Base-by-base conservation (phyloP, 176 grass and related monocot genomes). In the Thalia dealbata region DNA sequence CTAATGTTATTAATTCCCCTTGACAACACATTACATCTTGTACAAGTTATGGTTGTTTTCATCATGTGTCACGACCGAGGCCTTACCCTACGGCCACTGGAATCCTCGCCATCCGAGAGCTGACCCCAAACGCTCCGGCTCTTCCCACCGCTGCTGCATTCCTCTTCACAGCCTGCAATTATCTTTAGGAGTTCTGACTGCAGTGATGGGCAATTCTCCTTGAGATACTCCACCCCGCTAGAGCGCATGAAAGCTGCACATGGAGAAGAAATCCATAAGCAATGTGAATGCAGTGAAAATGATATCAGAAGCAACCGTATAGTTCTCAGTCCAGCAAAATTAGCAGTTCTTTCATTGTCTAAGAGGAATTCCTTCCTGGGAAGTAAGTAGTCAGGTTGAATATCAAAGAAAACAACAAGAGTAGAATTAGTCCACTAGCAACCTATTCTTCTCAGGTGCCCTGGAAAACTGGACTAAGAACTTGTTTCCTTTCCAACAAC, bases 101-200 rank as follows among this genome's bases (percentile, higher is more conserved):
- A 70, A 24, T 70, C 67, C 42, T 48, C 67, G 27, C 67, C 71
- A 42, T 73, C 52, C 16, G 52, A 73, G 28, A 70, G 43, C n/a
- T 70, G 67, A 30, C 18, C 67, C 67, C 67, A 70, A 23, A 70
- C 67, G 14, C 67, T 70, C 44, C 38, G 38, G 22, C 67, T 70
- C 41, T 70, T 70, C 10, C 67, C 67, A 13, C 42, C 67, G 14
- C 67, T 70, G 15, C 42, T 70, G 21, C 75, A 77, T 35, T 55
- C 48, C 63, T 77, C 63, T 67, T 77, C 75, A 14, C 63, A 77
- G 21, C 75, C 73, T 63, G 76, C 76, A 48, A 78, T 68, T 22
- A 68, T 78, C 67, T 60, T 71, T n/a, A 78, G 22, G 16, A 79
- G 52, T 70, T 79, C 77, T 21, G 77, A 79, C 16, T 71, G 67